Percentiles rank a stretch among this genome's conserved stretches.
Evolutionary conservation across 2,329 filamentous ascomycete genomes (phyloP).

Genomic region (Emmonsiellopsis sp.): DNA sequence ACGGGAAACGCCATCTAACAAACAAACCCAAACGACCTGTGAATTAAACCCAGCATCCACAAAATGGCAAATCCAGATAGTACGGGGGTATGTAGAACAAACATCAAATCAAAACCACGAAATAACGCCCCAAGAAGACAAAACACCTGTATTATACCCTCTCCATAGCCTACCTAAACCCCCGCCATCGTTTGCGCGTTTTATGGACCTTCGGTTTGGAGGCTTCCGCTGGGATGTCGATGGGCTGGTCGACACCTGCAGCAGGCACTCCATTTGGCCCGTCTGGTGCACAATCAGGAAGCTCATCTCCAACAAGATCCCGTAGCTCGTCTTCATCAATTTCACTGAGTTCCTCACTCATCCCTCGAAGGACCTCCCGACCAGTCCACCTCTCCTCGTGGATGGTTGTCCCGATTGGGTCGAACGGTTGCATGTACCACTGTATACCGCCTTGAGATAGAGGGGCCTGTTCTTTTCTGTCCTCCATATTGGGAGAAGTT

Average conservation of each 20-base stretch:
- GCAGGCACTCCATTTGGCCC: not conserved
- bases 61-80: not conserved
- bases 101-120: not conserved
- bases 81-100: not conserved
- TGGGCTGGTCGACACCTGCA: not conserved
- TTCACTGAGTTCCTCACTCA: conserved; percentile 84
- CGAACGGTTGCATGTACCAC: conserved; percentile 79
- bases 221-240: not conserved
- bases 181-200: conserved; percentile 23
- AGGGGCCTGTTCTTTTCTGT: conserved; percentile 34
- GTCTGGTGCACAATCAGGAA: conserved; percentile 12
- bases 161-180: conserved; percentile 14
- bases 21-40: not conserved
- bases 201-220: conserved; percentile 19
- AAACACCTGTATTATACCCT: not conserved
- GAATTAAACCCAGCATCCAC: not conserved
- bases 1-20: not conserved
- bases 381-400: conserved; percentile 66
- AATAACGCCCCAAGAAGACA: not conserved
- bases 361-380: conserved; percentile 58
- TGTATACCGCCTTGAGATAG: conserved; percentile 68
- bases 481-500: conserved; percentile 27
- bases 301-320: conserved; percentile 51
- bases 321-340: conserved; percentile 85
- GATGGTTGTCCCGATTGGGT: conserved; percentile 70